Evolutionary conservation across 495 filamentous ascomycete species (phyloP), one percentile per base, ranked within the genome.

Genomic region (Podospora appendiculata): DNA sequence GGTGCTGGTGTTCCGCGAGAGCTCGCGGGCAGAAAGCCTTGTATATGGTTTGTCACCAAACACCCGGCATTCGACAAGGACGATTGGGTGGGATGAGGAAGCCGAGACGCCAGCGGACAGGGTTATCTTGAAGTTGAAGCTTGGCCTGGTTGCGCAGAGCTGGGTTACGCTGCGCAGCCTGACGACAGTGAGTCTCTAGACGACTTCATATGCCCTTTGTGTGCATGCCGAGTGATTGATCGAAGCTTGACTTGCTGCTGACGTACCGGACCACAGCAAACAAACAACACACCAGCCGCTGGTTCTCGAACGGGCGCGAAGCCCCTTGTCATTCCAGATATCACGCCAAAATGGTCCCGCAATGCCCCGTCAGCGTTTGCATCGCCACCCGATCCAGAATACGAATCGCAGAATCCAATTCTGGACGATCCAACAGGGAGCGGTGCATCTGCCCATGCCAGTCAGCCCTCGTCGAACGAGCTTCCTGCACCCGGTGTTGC

Each of bases 1-100:
- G 51, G 64, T 69, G 60, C 43, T 66, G 53, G 58, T 61, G 51
- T 50, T 58, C 45, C 60, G 52, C 63, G 59, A 59, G 49, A 53
- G 45, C 59, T 70, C 25, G 25, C 25, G 63, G 66, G 57, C 54
- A 57, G 60, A 45, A 63, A 53, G 50, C 57, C 38, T 45, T 44
- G 57, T 42, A 40, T 59, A 55, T 63, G 59, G 61, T 35, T 59
- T 25, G 25, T 25, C 42, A 48, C 45, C 39, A 50, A 50, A 55
- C 45, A 54, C 44, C 14, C 46, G 40, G 41, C 50, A 5, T 52
- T 48, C 47, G 53, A 55, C 46, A 43, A 64, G 47, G 57, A 43
- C 46, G 47, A 58, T 19, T 63, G 55, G 41, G 48, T 59, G 52
- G 55, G 53, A 57, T 56, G 57, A 56, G 14, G 50, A 38, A 14